These are phyloP conservation scores for Pisolithus thermaeus DNA, from an alignment of 1,284 basidiomycete genomes.

Conservation along the genomic window DNA sequence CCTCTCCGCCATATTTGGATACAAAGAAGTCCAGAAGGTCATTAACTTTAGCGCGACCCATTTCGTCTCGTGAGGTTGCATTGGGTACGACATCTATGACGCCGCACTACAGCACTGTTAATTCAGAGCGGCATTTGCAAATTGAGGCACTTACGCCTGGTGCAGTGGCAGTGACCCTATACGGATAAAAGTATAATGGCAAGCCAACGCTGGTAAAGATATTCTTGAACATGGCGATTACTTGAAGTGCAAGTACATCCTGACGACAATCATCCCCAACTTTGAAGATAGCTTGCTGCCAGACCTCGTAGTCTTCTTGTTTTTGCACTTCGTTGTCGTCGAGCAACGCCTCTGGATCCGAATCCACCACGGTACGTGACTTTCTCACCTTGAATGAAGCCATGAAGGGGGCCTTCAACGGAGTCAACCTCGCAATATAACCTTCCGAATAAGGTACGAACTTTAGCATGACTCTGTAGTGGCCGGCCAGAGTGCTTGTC, in stretches of 20 bases:
- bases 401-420: slow-evolving; percentile 96
- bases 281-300: slow-evolving; percentile 99
- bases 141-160: slow-evolving; percentile 68
- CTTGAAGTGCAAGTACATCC: slow-evolving; percentile 92
- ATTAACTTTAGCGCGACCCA: slow-evolving; percentile 98
- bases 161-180: slow-evolving; percentile 94
- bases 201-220: slow-evolving; percentile 89
- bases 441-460: slow-evolving; percentile 22
- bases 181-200: slow-evolving; percentile 91
- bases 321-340: slow-evolving; percentile 52
- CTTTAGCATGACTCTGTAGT: slow-evolving; percentile 96
- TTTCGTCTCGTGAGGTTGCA: slow-evolving; percentile 97
- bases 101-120: slow-evolving; percentile 61
- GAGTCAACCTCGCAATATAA: slow-evolving; percentile 1
- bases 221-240: slow-evolving; percentile 99
- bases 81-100: slow-evolving; percentile 99
- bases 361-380: slow-evolving; percentile 57
- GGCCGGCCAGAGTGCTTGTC: slow-evolving; percentile 96
- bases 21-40: slow-evolving; percentile 93
- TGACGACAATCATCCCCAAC: slow-evolving; percentile 99
- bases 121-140: not conserved
- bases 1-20: slow-evolving; percentile 89
- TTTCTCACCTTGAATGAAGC: slow-evolving; percentile 98
- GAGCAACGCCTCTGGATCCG: slow-evolving; percentile 65
- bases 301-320: slow-evolving; percentile 78